A percentile compares a stretch with the other conserved stretches of the same genome.
Evolutionary conservation across 805 yeast species (phyloP).

Genomic region (Candida pseudoglaebosa): DNA sequence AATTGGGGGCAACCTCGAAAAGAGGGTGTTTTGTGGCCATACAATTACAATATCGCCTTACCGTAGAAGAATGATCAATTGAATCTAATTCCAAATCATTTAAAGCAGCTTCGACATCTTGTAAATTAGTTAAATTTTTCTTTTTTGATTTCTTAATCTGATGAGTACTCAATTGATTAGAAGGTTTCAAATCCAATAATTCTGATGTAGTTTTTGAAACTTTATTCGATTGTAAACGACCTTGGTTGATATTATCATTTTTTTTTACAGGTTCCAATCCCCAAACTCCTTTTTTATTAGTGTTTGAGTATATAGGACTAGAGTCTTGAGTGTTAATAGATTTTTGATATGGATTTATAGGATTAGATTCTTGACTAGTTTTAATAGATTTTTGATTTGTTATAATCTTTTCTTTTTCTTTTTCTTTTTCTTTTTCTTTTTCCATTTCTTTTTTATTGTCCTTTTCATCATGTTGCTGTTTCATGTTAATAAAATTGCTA

Average conservation of each 20-base stretch:
- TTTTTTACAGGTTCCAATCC: neutral
- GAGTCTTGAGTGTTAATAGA: no score
- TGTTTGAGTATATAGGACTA: no score
- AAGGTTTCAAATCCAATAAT: constrained; percentile 33
- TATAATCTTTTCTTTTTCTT: constrained; percentile 4
- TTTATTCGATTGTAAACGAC: constrained; percentile 6
- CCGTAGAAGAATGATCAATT: constrained; percentile 7
- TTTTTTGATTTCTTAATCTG: constrained; percentile 32
- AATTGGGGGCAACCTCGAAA: constrained; percentile 87
- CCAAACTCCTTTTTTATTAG: neutral
- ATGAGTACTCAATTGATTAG: constrained; percentile 9
- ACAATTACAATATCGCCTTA: constrained; percentile 59
- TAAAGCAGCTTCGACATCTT: constrained; percentile 64
- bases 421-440: neutral
- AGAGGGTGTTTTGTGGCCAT: constrained; percentile 87
- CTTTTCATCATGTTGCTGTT: constrained; percentile 12
- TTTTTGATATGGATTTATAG: neutral
- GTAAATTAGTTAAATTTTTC: constrained; percentile 51
- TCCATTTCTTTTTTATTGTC: neutral
- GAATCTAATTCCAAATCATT: constrained; percentile 42
- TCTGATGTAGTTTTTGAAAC: constrained; percentile 45
- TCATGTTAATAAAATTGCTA: constrained; percentile 37
- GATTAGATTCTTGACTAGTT: no score
- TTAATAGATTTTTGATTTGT: neutral
- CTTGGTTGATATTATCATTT: neutral